Evolutionary conservation across 1,284 basidiomycete species (phyloP), one percentile per base, ranked within the genome.

Genomic region (Cutaneotrichosporon spelunceum): DNA sequence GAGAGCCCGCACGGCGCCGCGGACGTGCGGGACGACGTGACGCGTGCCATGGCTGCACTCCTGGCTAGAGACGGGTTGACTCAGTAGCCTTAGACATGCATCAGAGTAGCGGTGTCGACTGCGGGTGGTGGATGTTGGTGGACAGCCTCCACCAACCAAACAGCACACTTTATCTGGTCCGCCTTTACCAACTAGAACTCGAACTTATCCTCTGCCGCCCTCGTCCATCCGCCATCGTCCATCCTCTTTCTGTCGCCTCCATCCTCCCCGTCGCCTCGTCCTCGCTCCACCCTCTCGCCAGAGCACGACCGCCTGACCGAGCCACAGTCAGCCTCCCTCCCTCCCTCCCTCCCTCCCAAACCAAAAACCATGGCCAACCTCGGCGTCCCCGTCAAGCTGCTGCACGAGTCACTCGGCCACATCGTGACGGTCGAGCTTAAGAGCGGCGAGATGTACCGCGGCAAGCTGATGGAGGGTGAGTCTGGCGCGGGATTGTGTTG

Each of bases 371-470:
- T 83, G 81, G 79, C 81, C 62, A 81, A 80, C 71, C 86, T 93
- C 69, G 91, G 91, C 77, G 90, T 95, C 59, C 92, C 92, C 68
- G 88, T 94, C 68, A 95, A 95, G 79, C 86, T 95, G 49, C 83
- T 95, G 50, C 92, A 95, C 73, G 92, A 94, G 81, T 91, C 92
- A 61, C 84, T 98, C 47, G 96, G 96, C 39, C 96, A 99, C 73
- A 84, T 98, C 63, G 90, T 99, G 70, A 98, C 95, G 4, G 93
- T 97, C 49, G 96, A 99, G 81, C 86, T 98, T 63, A 99, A 99
- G 81, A 97, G 93, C 2, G 96, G 95, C 19, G 77, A 79, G 79
- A 86, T 96, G 62, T 99, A 99, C 81, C 85, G 96, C 64, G 96
- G 96, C 71, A 98, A 97, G 81, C 85, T 99, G 54, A 91, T 93